Evolutionary conservation across 1,284 basidiomycete genomes (phyloP).

Genomic region (Thelephora terrestris): DNA sequence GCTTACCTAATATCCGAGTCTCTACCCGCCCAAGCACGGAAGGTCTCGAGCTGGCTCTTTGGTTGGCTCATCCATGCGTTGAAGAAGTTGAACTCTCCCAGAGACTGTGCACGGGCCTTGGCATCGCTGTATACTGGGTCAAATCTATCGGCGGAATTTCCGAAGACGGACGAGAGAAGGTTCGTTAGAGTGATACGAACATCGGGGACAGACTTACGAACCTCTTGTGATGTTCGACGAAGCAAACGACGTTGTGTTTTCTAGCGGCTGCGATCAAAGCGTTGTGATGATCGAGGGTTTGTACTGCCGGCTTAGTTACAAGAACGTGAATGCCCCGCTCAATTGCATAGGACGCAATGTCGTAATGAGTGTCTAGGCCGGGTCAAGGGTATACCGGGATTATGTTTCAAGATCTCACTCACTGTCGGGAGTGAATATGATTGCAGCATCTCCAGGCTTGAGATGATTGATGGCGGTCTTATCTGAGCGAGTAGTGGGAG

Average conservation of each 20-base stretch:
- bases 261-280: conserved; percentile 66
- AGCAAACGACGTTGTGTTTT: conserved; percentile 77
- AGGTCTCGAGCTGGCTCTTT: conserved; percentile 88
- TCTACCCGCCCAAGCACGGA: conserved; percentile 89
- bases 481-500: conserved; percentile 35
- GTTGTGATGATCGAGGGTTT: conserved; percentile 76
- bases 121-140: conserved; percentile 93
- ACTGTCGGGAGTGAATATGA: conserved; percentile 85
- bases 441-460: conserved; percentile 76
- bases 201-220: conserved; percentile 14
- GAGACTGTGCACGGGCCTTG: conserved; percentile 57
- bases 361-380: conserved; percentile 67
- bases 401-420: conserved; percentile 17
- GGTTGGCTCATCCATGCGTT: conserved; percentile 92
- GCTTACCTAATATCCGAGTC: conserved; percentile 78
- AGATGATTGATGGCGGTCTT: conserved; percentile 78
- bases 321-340: conserved; percentile 80
- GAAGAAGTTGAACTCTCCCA: conserved; percentile 92
- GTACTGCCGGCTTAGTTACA: conserved; percentile 88
- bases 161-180: background rate
- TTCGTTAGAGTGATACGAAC: background rate
- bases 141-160: conserved; percentile 37
- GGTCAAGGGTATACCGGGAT: background rate
- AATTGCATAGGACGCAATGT: conserved; percentile 80
- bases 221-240: conserved; percentile 86